phyloP scores from a whole-genome alignment of 495 filamentous ascomycete species.

The Platismatia glauca region DNA sequence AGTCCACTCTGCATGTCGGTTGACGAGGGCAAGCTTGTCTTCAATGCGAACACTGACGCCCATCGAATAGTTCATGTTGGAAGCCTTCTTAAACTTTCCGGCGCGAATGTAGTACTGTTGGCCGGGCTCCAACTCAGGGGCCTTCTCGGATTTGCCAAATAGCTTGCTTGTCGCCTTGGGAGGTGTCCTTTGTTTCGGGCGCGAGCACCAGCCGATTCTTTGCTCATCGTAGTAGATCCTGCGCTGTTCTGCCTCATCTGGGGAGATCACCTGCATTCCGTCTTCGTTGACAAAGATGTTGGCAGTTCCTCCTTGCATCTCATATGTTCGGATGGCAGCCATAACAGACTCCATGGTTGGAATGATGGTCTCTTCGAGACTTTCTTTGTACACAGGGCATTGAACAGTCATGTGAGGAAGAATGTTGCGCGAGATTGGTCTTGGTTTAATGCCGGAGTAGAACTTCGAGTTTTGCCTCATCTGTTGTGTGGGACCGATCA shows the following conservation, averaged over 20 bases:
- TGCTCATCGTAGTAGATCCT: slow-evolving; percentile 58
- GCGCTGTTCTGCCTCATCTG: slow-evolving; percentile 46
- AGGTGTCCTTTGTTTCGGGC: slow-evolving; percentile 45
- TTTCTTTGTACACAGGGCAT: slow-evolving; percentile 32
- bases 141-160: neutral
- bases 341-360: slow-evolving; percentile 33
- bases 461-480: slow-evolving; percentile 49
- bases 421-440: slow-evolving; percentile 32
- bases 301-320: slow-evolving; percentile 43
- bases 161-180: slow-evolving; percentile 7
- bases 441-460: slow-evolving; percentile 49
- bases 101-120: slow-evolving; percentile 42
- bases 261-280: slow-evolving; percentile 38
- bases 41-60: slow-evolving; percentile 51
- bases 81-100: slow-evolving; percentile 68
- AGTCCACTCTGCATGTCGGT: slow-evolving; percentile 39
- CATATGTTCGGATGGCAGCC: slow-evolving; percentile 42
- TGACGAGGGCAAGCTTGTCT: slow-evolving; percentile 41
- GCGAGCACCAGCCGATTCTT: slow-evolving; percentile 53
- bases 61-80: slow-evolving; percentile 65
- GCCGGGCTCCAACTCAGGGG: slow-evolving; percentile 30
- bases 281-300: slow-evolving; percentile 46
- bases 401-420: slow-evolving; percentile 55
- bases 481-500: slow-evolving; percentile 50
- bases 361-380: slow-evolving; percentile 23